Base-by-base conservation (phyloP, 805 yeast genomes). In the Scheffersomyces spartinae region DNA sequence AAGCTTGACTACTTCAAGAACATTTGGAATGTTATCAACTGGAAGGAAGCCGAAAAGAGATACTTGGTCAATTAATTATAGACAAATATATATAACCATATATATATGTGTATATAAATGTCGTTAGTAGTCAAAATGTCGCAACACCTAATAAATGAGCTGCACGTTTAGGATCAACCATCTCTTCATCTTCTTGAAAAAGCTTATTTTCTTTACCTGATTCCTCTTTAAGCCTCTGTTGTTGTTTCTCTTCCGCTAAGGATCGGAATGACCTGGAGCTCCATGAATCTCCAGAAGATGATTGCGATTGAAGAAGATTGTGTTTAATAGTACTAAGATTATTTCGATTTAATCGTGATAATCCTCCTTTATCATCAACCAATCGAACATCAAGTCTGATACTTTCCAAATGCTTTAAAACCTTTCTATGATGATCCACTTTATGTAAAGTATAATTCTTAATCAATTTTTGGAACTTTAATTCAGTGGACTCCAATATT, bases 1-100 rank as follows among this genome's bases (percentile, higher is more conserved):
- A 84, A 85, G 68, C 93, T 55, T 23, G 94, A 84, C 48, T 84
- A 85, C 64, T 84, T 85, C 72, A 75, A 80, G 58, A 88, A 93
- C 35, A 80, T 84, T 57, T 84, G 95, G 95, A 78, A 80, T 45
- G 94, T 84, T 22, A 70, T 85, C 56, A 83, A 84, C 72, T 84
- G 95, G 95, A 66, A 75, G 53, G 93, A 77, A 56, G 95, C 94
- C 28, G 83, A 74, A 43, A 64, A 61, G 56, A 74, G 94, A 57
- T 79, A 53, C 43, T 24, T 26, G 13, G 35, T 32, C 16, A 32
- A 32, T 24, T 32, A 29, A 17, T n/a, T n/a, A n/a, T n/a, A n/a
- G n/a, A n/a, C n/a, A n/a, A n/a, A n/a, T n/a, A n/a, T n/a, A n/a
- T n/a, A n/a, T n/a, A n/a, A n/a, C n/a, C n/a, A n/a, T n/a, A n/a